These are phyloP conservation scores for Rhodotorula babjevae DNA, from an alignment of 768 basidiomycete genomes.

Conservation along the genomic window DNA sequence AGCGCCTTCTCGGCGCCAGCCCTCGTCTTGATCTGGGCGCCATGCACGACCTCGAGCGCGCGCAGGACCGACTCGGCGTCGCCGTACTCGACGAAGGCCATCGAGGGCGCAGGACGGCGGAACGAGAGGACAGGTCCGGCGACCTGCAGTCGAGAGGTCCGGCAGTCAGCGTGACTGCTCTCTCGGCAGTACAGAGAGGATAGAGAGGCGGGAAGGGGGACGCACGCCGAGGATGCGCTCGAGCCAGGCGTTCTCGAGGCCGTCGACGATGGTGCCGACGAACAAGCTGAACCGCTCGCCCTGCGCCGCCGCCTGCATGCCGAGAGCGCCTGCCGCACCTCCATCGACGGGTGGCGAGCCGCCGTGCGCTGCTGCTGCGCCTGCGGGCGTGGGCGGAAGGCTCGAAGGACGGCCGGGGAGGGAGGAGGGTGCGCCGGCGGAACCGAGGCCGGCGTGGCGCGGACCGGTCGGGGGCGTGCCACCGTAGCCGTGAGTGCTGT, in stretches of 20 bases:
- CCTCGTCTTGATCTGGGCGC: conserved; percentile 60
- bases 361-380: not conserved
- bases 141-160: conserved; percentile 54
- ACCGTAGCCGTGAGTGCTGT: not conserved
- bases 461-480: not conserved
- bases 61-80: conserved; percentile 86
- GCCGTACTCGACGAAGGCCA: conserved; percentile 93
- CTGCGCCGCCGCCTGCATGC: not conserved
- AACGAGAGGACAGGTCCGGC: conserved; percentile 85
- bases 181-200: not conserved
- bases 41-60: conserved; percentile 63
- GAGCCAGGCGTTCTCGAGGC: conserved; percentile 40
- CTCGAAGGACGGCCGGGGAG: not conserved
- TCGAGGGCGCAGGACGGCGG: conserved; percentile 88
- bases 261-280: conserved; percentile 39
- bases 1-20: conserved; percentile 62
- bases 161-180: not conserved
- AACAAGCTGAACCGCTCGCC: conserved; percentile 41
- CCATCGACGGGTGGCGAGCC: not conserved
- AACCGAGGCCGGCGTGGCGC: conserved; percentile 20
- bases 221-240: conserved; percentile 40
- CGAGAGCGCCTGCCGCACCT: not conserved
- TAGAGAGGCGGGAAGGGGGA: not conserved
- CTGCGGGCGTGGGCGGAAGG: not conserved
- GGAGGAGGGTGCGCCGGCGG: not conserved